Conservation (phyloP, 1,139 yeast genomes). For the Sugiyamaella grinbergsii region DNA sequence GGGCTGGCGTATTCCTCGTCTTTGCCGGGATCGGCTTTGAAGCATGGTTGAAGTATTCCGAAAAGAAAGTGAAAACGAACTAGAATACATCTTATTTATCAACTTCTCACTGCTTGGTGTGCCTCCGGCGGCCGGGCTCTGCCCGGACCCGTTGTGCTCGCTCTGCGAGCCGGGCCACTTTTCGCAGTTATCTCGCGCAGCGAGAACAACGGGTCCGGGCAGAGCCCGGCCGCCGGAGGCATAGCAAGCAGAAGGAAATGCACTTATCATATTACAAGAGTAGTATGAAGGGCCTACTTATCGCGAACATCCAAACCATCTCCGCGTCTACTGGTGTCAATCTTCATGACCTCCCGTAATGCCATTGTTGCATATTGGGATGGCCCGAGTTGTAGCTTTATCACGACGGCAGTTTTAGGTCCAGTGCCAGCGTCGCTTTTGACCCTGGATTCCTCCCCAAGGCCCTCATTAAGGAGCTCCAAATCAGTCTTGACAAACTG, state of each 20-base stretch:
- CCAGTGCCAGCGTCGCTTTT: constrained; percentile 46
- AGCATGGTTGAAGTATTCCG: constrained; percentile 51
- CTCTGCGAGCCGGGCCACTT: no score
- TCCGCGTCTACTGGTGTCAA: constrained; percentile 72
- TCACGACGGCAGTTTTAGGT: constrained; percentile 65
- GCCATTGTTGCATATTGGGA: constrained; percentile 99
- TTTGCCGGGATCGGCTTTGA: constrained; percentile 80
- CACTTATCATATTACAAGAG: no score
- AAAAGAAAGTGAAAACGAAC: constrained; percentile 8
- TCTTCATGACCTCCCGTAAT: constrained; percentile 83
- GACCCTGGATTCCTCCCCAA: constrained; percentile 30
- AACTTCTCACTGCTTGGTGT: not conserved
- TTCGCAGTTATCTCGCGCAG: no score
- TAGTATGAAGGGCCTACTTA: not conserved
- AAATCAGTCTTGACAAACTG: constrained; percentile 81
- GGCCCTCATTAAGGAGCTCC: constrained; percentile 56
- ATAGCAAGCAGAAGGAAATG: no score
- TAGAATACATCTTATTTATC: constrained; percentile 1
- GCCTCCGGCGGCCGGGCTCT: constrained; percentile 19
- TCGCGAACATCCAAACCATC: constrained; percentile 38
- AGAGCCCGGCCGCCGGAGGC: constrained; percentile 7
- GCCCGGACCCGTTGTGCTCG: constrained; percentile 17
- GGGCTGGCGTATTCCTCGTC: constrained; percentile 77
- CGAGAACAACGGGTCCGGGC: constrained; percentile 8
- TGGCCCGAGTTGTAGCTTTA: constrained; percentile 77